Base-by-base conservation (phyloP, 768 basidiomycete genomes). In the Calocybe indica region DNA sequence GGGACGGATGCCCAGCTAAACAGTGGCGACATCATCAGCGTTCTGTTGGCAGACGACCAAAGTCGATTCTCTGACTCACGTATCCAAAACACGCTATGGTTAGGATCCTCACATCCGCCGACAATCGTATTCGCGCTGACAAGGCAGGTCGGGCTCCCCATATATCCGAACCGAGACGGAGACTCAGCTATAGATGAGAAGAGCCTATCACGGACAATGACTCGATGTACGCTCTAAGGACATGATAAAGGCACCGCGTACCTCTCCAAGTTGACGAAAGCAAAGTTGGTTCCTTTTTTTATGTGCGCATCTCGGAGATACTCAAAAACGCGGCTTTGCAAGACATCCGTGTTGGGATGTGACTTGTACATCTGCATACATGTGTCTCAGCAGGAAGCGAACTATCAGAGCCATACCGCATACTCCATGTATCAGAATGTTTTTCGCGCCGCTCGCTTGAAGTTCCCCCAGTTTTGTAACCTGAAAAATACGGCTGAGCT, bases 391-490 rank as follows among this genome's bases (percentile, higher is more conserved):
- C 32, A 35, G 13, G 42, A 15, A 12, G 29, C 13, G 11, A 36
- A 10, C 12, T 28, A 29, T 15, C 34, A 29, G 14, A 1, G 28
- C 37, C 9, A 30, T 42, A 36, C 29, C 15, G 6, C 54, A 14
- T 37, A 62, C 63, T 35, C 62, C 58, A 38, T 65, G 64, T n/a
- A 65, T 59, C 6, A 64, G 44, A 38, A 65, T 59, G 45, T 65
- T 65, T 37, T 52, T 52, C 5, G 62, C 63, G 7, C 63, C 64
- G 40, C 38, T 40, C n/a, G 52, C 60, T 49, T 65, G 64, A 7
- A 65, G 57, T 30, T 64, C 54, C 10, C 56, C 60, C 5, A 65
- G 53, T 45, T 60, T 62, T 5, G 52, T 46, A 5, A 60, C 35
- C 64, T 63, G 29, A 10, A 15, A 47, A 30, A 11, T 13, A 13